Base-by-base conservation (phyloP, 352 stramenopile species). In the Phytophthora multivora region DNA sequence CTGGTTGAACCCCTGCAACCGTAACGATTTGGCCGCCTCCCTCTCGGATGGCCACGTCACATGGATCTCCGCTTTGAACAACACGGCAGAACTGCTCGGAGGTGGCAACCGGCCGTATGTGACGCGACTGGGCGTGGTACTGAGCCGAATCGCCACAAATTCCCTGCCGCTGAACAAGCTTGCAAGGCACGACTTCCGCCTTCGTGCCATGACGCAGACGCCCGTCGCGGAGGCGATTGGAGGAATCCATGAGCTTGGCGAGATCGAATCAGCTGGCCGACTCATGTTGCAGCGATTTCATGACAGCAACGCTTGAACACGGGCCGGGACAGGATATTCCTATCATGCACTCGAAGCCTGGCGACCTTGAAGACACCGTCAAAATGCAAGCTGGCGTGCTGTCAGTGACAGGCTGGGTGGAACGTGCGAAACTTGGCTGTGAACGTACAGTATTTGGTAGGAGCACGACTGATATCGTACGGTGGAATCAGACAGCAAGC, bases 11-110 rank as follows among this genome's bases (percentile, higher is more conserved):
- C 23, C 43, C 11, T 26, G 45, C 39, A 61, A 54, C 51, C n/a
- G 58, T 51, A 68, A 67, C 41, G 51, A 68, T 71, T 71, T 71
- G 63, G 57, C 63, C 36, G 10, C 8, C 16, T 62, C 50, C 57
- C 60, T 52, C 33, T 63, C 30, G 31, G 43, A 42, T 18, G 38
- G 51, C 50, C 60, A 57, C 56, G 63, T 71, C 63, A 67, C 63
- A 71, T 66, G 56, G 23, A 9, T 38, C 19, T 19, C 33, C 40
- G 28, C n/a, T 40, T 53, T 70, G 61, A 60, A 65, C 55, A 69
- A 63, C 60, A 69, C 52, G 46, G 40, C 48, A 33, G 26, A 30
- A 5, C n/a, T 28, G 25, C 25, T 28, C 18, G 18, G 45, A 16
- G 28, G 26, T 35, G 33, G 42, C 10, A n/a, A 51, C 26, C n/a